Base-by-base conservation (phyloP, 805 yeast species). In the Ogataea ganodermae region DNA sequence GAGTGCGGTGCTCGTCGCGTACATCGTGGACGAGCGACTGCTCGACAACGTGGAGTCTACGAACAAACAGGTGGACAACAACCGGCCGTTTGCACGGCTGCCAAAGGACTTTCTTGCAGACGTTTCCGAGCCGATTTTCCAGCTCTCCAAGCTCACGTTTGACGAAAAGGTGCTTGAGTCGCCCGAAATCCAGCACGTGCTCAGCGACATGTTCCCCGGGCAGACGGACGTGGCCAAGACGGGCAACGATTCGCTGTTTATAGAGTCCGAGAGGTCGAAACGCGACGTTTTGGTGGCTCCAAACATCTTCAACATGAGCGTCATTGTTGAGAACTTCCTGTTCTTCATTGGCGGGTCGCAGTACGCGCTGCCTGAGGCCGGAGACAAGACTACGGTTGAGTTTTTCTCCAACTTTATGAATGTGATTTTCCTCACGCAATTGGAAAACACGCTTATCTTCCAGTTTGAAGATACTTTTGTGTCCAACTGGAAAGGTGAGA, bases 261-360 rank as follows among this genome's bases (percentile, higher is more conserved):
- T 87, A 36, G 81, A 83, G 35, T 80, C 74, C 51, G 89, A 83
- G 52, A 70, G 78, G 2, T 22, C 49, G 49, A 76, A 78, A 55
- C 83, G 84, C 44, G 83, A 84, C 50, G 75, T 83, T 3, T 66
- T 89, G 31, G 86, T 87, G 2, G 80, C 83, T 0, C 81, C 89
- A 2, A 82, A 81, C 58, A 76, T 89, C 13, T 82, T 86, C 66
- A 89, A 90, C 58, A 88, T 91, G 84, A 76, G 91, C 53, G 76
- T 86, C 4, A 76, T 90, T 13, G 66, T 89, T 41, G 96, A 86
- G 48, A 83, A 87, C 31, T 80, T 89, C 31, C 72, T 89, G 40
- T 68, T 81, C 10, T 89, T 88, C 59, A 71, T 81, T 21, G 83
- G 86, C 37, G 82, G 87, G 1, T 69, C 86, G 1, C 68, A 73